Percentiles rank a stretch among this genome's conserved stretches.
These are phyloP conservation scores for Wallemia mellicola DNA, from an alignment of 1,284 basidiomycete species.

Conservation along the genomic window DNA sequence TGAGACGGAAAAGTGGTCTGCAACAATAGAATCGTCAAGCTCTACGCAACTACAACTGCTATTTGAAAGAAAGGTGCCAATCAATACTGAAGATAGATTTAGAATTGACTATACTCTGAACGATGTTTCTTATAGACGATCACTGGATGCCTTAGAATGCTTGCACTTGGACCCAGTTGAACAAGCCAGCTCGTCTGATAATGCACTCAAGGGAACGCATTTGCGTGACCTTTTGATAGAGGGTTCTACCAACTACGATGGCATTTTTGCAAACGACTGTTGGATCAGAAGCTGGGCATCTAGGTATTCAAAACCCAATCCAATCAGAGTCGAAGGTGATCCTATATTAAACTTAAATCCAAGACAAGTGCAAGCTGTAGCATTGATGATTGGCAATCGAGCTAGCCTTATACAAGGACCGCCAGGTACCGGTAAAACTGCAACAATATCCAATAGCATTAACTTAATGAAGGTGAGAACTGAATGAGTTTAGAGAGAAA, in stretches of 20 bases:
- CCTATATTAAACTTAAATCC: slow-evolving; percentile 40
- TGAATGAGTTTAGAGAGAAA: background rate
- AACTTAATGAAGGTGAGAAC: slow-evolving; percentile 39
- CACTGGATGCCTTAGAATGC: slow-evolving; percentile 31
- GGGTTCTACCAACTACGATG: slow-evolving; percentile 12
- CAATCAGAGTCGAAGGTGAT: slow-evolving; percentile 46
- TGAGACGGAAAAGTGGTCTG: background rate
- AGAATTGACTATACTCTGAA: slow-evolving; percentile 39
- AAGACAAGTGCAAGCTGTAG: slow-evolving; percentile 55
- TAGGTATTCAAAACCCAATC: slow-evolving; percentile 25
- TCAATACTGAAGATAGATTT: too few relatives aligned
- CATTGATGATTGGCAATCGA: slow-evolving; percentile 50
- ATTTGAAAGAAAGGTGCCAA: background rate
- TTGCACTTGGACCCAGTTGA: slow-evolving; percentile 27
- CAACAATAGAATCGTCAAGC: background rate
- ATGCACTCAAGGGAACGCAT: slow-evolving; percentile 31
- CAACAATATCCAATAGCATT: slow-evolving; percentile 60
- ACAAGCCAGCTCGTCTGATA: slow-evolving; percentile 15
- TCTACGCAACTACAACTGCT: background rate
- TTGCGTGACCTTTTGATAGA: slow-evolving; percentile 33
- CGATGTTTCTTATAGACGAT: slow-evolving; percentile 34
- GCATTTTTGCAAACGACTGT: slow-evolving; percentile 35
- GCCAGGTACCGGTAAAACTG: slow-evolving; percentile 85
- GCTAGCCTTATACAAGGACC: slow-evolving; percentile 69
- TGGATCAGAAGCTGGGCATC: slow-evolving; percentile 42